Evolutionary conservation across 1,284 basidiomycete species (phyloP), one percentile per base, ranked within the genome.

Genomic region (Apiotrichum domesticum): DNA sequence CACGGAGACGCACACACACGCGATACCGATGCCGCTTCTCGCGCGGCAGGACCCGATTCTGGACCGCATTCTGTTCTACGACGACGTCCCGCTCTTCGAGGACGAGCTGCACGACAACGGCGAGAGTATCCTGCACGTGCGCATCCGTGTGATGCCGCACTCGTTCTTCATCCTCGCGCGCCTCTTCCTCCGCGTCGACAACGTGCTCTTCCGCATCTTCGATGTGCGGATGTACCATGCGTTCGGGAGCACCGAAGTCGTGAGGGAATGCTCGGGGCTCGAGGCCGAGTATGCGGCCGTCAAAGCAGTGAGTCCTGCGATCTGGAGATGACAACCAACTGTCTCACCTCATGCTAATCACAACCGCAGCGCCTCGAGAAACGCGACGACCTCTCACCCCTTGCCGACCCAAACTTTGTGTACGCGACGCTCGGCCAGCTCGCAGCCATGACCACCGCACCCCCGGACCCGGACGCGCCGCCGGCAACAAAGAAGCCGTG

Each of bases 91-190:
- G 0, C 77, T 97, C 4, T 97, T 88, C 68, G 92, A 97, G 68
- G 91, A 95, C 71, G 94, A 97, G 72, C 79, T 97, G 49, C 91
- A 96, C 69, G 93, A 97, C 69, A 94, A 96, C 68, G 93, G 93
- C 1, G 84, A 88, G 10, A 91, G 90, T 0, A 83, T 84, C 46
- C 76, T 91, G 5, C 81, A 91, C 33, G 85, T 91, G 50, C 82
- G 91, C 66, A 89, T 96, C 56, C 86, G 96, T 55, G 93, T 98
- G 47, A 98, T 98, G 94, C 93, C 95, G 0, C 87, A 86, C n/a
- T 95, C 88, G 51, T 82, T 97, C 64, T 95, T 98, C 75, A 84
- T 98, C 61, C 84, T 99, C 8, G 83, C 86, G 1, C 83, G 96
- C 6, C 91, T 97, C 74, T 92, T 90, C n/a, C 80, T 99, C 5